Conservation (phyloP, 2,329 filamentous ascomycete genomes). For the Pseudocercospora ulei region DNA sequence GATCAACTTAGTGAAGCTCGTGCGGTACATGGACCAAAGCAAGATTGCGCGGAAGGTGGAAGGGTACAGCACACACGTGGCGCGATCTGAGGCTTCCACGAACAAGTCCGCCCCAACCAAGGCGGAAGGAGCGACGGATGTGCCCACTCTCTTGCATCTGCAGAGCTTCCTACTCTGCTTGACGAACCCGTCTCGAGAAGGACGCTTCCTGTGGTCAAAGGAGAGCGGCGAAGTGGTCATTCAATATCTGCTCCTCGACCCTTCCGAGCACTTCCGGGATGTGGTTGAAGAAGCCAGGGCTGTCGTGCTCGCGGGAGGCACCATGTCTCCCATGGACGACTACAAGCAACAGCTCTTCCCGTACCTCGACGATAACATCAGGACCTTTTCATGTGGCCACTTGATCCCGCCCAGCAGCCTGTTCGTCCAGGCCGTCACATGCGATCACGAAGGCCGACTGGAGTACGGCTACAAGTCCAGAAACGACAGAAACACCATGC, state of each 20-base stretch:
- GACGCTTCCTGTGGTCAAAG: slow-evolving; percentile 50
- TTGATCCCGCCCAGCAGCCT: slow-evolving; percentile 79
- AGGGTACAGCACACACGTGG: slow-evolving; percentile 61
- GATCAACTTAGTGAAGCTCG: slow-evolving; percentile 83
- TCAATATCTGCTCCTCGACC: slow-evolving; percentile 81
- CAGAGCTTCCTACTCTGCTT: slow-evolving; percentile 65
- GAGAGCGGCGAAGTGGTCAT: slow-evolving; percentile 49
- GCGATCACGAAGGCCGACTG: slow-evolving; percentile 47
- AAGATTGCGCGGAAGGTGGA: slow-evolving; percentile 93
- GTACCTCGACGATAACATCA: slow-evolving; percentile 53
- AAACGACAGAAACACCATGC: slow-evolving; percentile 54
- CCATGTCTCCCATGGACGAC: slow-evolving; percentile 94
- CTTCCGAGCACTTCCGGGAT: slow-evolving; percentile 80
- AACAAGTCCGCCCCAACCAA: slow-evolving; percentile 12
- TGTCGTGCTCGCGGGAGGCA: slow-evolving; percentile 85
- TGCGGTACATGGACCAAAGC: slow-evolving; percentile 79
- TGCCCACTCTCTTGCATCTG: slow-evolving; percentile 52
- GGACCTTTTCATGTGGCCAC: slow-evolving; percentile 83
- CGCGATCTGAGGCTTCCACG: slow-evolving; percentile 39
- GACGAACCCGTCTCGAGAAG: slow-evolving; percentile 70
- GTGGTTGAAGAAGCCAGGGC: slow-evolving; percentile 76
- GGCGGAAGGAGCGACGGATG: slow-evolving; percentile 13
- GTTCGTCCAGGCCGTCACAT: slow-evolving; percentile 61
- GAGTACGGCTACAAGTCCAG: slow-evolving; percentile 83
- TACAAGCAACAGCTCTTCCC: slow-evolving; percentile 81